Base-by-base conservation (phyloP, 2,329 filamentous ascomycete species). In the Verticillium albo-atrum region DNA sequence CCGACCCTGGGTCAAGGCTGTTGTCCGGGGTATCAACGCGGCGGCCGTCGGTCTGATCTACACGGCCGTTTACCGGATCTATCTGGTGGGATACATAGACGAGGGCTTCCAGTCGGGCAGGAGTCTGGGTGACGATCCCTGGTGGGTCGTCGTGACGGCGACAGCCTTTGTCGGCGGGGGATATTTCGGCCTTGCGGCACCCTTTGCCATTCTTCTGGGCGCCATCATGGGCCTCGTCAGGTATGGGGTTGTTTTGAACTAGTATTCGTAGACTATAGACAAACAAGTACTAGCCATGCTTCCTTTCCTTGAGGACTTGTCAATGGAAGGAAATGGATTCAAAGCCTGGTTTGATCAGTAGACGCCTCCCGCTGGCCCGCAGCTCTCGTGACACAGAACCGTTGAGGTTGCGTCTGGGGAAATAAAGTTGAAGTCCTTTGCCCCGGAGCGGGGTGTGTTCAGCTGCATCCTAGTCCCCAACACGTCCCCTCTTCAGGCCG, bases 11-110 rank as follows among this genome's bases (percentile, higher is more conserved):
- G 80, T 87, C 1, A 79, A 75, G 55, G 77, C 79, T 15, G 69
- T 76, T 0, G 64, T 88, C 10, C 68, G 84, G 15, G 85, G 86
- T 0, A 70, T 87, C 5, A 88, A 88, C 66, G 83, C 85, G 0
- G 77, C 76, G 0, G 86, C 86, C 0, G 82, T 88, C 0, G 85
- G 85, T 0, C 64, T 88, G 35, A 82, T 88, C 0, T 89, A 85
- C 57, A 87, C 85, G 0, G 86, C 85, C 0, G 84, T 89, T 1
- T 88, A 88, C 62, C 74, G 84, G 2, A 70, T 88, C 7, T 87
- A 83, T 82, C 77, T 86, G 70, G 82, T 88, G 64, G 86, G 86
- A 0, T 86, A 80, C 61, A 70, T 89, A 6, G 82, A 81, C 14
- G 72, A 79, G 25, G 73, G 74, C 0, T 78, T 76, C 20, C 72